Base-by-base conservation (phyloP, 2,329 filamentous ascomycete genomes). In the Neoascochyta sp. region DNA sequence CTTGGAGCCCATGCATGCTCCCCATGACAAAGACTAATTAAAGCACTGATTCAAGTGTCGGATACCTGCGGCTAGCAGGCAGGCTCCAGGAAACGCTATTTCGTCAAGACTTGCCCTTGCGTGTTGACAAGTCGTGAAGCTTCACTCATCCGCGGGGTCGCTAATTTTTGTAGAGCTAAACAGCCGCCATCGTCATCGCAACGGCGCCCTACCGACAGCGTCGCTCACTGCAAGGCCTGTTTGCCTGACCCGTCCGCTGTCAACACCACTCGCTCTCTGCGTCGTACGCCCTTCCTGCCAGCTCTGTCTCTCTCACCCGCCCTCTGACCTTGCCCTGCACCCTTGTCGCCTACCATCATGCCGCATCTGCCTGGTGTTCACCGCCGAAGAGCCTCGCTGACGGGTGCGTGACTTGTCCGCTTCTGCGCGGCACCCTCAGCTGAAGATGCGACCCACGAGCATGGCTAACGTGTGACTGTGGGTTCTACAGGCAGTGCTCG, bases 401-500 rank as follows among this genome's bases (percentile, higher is more conserved):
- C 45, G 24, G 53, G 53, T 57, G 42, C 46, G 53, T 57, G 39
- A 45, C 33, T 21, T n/a, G n/a, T n/a, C n/a, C n/a, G n/a, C n/a
- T n/a, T n/a, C n/a, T n/a, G n/a, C n/a, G n/a, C n/a, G n/a, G n/a
- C n/a, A n/a, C n/a, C n/a, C n/a, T n/a, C n/a, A n/a, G n/a, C n/a
- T n/a, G n/a, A n/a, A n/a, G n/a, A n/a, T n/a, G n/a, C n/a, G n/a
- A n/a, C n/a, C n/a, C n/a, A n/a, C n/a, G n/a, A n/a, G 13, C 10
- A 14, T 23, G 14, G 43, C 56, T 58, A 30, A 59, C 42, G 5
- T 19, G 9, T 16, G 14, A 19, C 9, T 25, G 24, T 30, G 29
- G 29, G 19, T 9, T 26, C 23, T 39, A 21, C 38, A 61, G 62
- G 62, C 53, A 64, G 52, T 50, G 59, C 67, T 33, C 65, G 63